Evolutionary conservation across 1,284 basidiomycete genomes (phyloP), one percentile per base, ranked within the genome.

Genomic region (Prillingera fragicola): DNA sequence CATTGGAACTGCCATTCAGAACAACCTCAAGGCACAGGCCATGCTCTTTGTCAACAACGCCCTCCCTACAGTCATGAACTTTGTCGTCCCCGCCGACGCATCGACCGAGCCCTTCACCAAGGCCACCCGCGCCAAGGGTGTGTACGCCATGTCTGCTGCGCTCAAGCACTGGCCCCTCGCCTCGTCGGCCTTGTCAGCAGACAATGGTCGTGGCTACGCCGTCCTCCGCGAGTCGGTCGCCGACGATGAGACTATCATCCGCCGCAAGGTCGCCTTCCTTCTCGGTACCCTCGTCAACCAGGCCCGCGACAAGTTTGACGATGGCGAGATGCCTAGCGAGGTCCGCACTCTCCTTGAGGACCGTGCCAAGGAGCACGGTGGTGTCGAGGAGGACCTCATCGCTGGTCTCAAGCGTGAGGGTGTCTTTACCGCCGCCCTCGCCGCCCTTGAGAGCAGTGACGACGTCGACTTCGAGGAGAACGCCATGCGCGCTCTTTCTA

Each of bases 1-100:
- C 8, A 77, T 87, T 15, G 94, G 94, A 5, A 97, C 94, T 0
- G 91, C 94, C 0, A 72, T 94, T 2, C 92, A 97, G 68, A 97
- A 98, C 68, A 98, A 97, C 59, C 85, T 88, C 5, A 79, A 84
- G 41, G 90, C 90, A 0, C 94, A 97, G 63, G 77, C 80, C 29
- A 51, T 91, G 88, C 89, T 89, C 64, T 75, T 88, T 38, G 68
- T 77, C 8, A 73, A 82, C 23, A 76, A 84, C 35, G 87, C 87
- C 0, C 72, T 94, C 9, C 77, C 82, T 9, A 70, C 71, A 4
- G 72, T 94, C 23, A 72, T 86, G 13, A 75, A 78, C 8, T 80
- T 84, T 59, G 75, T 91, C 23, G 74, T 1, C 76, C 82, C 2
- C 73, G 76, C 38, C 64, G 6, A 14, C 27, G 8, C 12, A 12